These are phyloP conservation scores for Lodderomyces metapsilosis DNA, from an alignment of 1,139 yeast species.

Conservation along the genomic window DNA sequence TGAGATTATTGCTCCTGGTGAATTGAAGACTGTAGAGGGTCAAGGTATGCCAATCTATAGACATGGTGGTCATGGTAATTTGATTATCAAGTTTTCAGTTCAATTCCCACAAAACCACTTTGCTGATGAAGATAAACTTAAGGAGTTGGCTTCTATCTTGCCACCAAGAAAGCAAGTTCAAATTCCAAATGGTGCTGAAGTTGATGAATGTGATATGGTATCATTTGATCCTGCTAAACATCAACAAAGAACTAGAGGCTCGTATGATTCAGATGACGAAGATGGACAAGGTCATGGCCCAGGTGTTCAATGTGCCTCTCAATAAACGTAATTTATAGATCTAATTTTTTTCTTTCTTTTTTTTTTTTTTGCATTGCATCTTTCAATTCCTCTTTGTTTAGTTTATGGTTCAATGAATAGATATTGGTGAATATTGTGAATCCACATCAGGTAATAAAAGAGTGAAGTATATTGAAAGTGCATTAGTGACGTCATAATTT, in stretches of 20 bases:
- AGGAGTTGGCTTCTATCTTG: slow-evolving; percentile 60
- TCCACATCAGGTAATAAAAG: too few relatives aligned
- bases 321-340: slow-evolving; percentile 33
- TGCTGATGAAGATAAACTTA: slow-evolving; percentile 64
- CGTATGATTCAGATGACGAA: slow-evolving; percentile 64
- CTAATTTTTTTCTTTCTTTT: not conserved
- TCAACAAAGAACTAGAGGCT: slow-evolving; percentile 47
- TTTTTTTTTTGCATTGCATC: not conserved
- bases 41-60: slow-evolving; percentile 95
- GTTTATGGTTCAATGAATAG: not conserved
- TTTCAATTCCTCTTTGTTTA: not conserved
- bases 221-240: slow-evolving; percentile 65
- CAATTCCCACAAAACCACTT: slow-evolving; percentile 70
- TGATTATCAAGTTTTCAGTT: slow-evolving; percentile 66
- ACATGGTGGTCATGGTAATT: slow-evolving; percentile 73
- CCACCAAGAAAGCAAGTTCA: slow-evolving; percentile 59
- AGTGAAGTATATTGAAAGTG: too few relatives aligned
- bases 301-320: slow-evolving; percentile 89
- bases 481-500: too few relatives aligned
- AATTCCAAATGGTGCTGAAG: slow-evolving; percentile 62
- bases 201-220: slow-evolving; percentile 80
- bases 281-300: slow-evolving; percentile 61
- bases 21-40: slow-evolving; percentile 76
- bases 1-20: slow-evolving; percentile 87
- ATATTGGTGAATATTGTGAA: too few relatives aligned